Base-by-base conservation (phyloP, 352 stramenopile species). In the Peronospora farinosa region DNA sequence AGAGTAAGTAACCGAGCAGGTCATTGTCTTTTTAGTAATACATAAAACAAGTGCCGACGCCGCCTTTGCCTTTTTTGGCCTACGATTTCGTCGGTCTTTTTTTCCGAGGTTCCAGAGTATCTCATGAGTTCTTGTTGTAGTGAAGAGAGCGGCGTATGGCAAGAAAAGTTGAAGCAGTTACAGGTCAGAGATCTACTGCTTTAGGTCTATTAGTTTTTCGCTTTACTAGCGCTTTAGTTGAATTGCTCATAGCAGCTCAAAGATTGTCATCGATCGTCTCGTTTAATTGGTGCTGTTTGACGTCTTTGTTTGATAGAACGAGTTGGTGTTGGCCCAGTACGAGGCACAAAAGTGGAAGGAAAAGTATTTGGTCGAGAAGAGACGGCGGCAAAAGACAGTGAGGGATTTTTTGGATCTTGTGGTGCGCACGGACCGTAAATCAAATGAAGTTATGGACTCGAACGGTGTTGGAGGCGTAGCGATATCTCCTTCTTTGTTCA, bases 331-430 rank as follows among this genome's bases (percentile, higher is more conserved):
- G 49, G 74, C 72, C 12, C 63, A 68, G 53, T 86, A 87, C 45
- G 81, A 92, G 57, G 65, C 81, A 11, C 49, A 70, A 37, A 77
- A 75, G 48, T 92, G 81, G 81, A 88, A 84, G 48, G 74, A 86
- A 36, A 89, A 92, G 71, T 92, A 79, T 43, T 3, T 71, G n/a
- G 60, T 72, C 6, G 81, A 90, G 70, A 84, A 79, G 42, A 62
- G 74, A 49, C 70, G 77, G 3, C 77, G 81, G 4, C 78, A 84
- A 43, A 72, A 74, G 48, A 72, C 85, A 30, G 71, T 75, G 23
- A 79, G 71, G 28, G 77, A 72, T 27, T 61, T 92, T 37, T 45
- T 90, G 49, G 72, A 90, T 45, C 65, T 74, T n/a, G 74, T 88
- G 33, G 63, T 70, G 21, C 53, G 70, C 5, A 56, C 67, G 5